Base-by-base conservation (phyloP, 176 grass and related monocot species). In the Oropetium thomaeum region DNA sequence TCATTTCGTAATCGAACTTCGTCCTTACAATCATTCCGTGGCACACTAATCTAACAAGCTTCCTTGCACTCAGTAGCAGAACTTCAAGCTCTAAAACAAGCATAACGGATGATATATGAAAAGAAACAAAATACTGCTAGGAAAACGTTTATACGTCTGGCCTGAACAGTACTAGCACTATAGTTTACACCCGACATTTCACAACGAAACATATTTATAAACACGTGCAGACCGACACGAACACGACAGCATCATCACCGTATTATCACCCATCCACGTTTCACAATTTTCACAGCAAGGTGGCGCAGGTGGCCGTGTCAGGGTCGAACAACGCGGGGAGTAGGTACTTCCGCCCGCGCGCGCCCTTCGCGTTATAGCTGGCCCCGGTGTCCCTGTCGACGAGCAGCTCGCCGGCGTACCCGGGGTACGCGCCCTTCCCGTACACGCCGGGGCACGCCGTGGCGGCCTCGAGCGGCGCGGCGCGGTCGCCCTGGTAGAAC, bases 251-350 rank as follows among this genome's bases (percentile, higher is more conserved):
- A 16, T 14, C 16, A 22, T 8, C 71, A 45, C 22, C 17, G 15
- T 48, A 58, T 11, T 11, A 25, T 22, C 20, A 6, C 3, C n/a
- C 55, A 29, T 10, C 13, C 34, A 58, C 22, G 7, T 5, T 3
- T 8, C 4, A 52, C 48, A 3, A 2, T 20, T 5, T 38, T 78
- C 72, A 92, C 4, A 87, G 59, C 73, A 90, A 20, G 1, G 91
- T 86, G 28, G 60, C 8, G 25, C 91, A 93, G 0, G 17, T 8
- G 2, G 69, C 79, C 37, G 77, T 51, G 1, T 16, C 39, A 7
- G 82, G 88, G 15, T 90, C 79, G 28, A 73, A 90, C 63, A 90
- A 48, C 19, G 88, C 85, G 0, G 92, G 92, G 7, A 94, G 76
- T 20, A 94, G 42, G 79, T 67, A 88, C 51, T 85, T 94, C 78